These are phyloP conservation scores for Saturnispora hagleri DNA, from an alignment of 805 yeast species.

Conservation along the genomic window DNA sequence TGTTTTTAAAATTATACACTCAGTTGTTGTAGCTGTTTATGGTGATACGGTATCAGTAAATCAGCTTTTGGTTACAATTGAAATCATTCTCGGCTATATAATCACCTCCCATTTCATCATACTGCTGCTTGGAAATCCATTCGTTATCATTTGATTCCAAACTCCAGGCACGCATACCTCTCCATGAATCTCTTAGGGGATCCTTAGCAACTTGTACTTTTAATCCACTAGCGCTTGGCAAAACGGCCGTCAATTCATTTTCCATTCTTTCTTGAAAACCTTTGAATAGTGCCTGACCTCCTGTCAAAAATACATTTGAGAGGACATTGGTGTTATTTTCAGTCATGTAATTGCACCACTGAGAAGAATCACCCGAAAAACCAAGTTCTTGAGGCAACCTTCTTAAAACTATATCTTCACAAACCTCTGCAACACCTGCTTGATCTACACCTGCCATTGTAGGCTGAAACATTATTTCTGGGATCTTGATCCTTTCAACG, in stretches of 20 bases:
- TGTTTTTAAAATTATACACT: neutral
- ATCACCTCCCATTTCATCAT: constrained; percentile 82
- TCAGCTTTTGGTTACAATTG: constrained; percentile 32
- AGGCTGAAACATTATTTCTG: constrained; percentile 90
- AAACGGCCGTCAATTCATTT: constrained; percentile 55
- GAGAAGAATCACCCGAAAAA: constrained; percentile 37
- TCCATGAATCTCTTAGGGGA: constrained; percentile 82
- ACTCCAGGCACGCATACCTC: constrained; percentile 84
- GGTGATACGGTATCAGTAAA: neutral
- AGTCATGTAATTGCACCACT: neutral
- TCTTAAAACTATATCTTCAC: constrained; percentile 53
- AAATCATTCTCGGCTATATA: constrained; percentile 79
- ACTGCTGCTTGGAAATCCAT: constrained; percentile 56
- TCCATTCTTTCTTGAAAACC: constrained; percentile 61
- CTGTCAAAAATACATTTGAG: constrained; percentile 71
- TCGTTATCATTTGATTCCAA: constrained; percentile 32
- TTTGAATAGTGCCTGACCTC: constrained; percentile 66
- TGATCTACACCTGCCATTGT: constrained; percentile 91
- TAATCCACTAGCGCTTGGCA: constrained; percentile 61
- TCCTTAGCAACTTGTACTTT: constrained; percentile 54
- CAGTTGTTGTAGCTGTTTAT: neutral
- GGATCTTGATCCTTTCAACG: constrained; percentile 83
- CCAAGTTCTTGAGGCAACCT: constrained; percentile 48
- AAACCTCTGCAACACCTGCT: constrained; percentile 81
- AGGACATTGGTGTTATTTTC: constrained; percentile 34